Percentiles rank a stretch among this genome's conserved stretches.
These are phyloP conservation scores for Telopea speciosissima DNA, from an alignment of 177 flowering plant species.

Conservation along the genomic window DNA sequence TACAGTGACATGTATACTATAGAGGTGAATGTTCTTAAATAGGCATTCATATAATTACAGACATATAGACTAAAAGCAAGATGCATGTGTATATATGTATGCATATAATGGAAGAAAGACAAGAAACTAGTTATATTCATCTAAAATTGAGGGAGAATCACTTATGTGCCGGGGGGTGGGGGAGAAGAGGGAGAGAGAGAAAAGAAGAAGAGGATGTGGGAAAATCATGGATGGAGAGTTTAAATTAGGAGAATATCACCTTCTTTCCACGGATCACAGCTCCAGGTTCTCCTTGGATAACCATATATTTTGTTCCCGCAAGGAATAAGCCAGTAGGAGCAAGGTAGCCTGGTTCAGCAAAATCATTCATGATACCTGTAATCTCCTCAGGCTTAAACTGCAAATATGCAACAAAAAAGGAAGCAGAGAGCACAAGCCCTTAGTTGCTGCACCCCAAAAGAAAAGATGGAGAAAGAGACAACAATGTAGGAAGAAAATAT, in stretches of 20 bases:
- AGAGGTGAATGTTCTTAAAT: no score
- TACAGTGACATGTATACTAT: no score
- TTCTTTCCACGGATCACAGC: slow-evolving; percentile 36
- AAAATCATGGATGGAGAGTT: neutral
- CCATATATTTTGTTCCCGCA: slow-evolving; percentile 37
- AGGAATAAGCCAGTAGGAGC: slow-evolving; percentile 36
- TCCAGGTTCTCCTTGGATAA: slow-evolving; percentile 34
- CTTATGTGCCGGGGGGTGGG: no score
- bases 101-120: neutral
- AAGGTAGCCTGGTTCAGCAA: slow-evolving; percentile 28
- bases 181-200: no score
- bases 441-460: neutral
- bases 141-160: neutral
- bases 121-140: neutral
- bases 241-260: slow-evolving; percentile 15
- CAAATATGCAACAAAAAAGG: neutral
- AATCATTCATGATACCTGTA: slow-evolving; percentile 22
- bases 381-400: slow-evolving; percentile 16
- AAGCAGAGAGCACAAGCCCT: neutral
- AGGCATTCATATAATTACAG: no score
- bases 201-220: no score
- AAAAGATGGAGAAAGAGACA: neutral
- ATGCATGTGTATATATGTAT: neutral
- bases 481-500: neutral
- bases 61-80: neutral